Percentiles rank a stretch among this genome's conserved stretches.
Evolutionary conservation across 495 filamentous ascomycete genomes (phyloP).

Genomic region (Bathelium albidoporum): DNA sequence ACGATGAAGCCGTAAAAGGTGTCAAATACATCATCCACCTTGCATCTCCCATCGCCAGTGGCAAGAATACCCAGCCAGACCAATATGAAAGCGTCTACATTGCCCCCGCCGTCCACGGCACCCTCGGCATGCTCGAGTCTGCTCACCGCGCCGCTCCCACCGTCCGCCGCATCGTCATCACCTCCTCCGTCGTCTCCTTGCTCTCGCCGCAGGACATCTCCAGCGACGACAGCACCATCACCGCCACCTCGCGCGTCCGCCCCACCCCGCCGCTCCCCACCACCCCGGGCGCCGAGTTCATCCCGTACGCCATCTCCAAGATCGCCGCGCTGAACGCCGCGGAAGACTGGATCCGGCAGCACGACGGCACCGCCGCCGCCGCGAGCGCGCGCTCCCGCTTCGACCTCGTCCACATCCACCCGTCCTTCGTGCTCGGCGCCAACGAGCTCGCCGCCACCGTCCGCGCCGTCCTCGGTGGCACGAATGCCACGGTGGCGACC

Average conservation of each 20-base stretch:
- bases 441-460: slow-evolving; percentile 33
- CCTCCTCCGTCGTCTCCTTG: slow-evolving; percentile 33
- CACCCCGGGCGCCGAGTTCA: slow-evolving; percentile 12
- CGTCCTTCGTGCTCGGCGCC: slow-evolving; percentile 35
- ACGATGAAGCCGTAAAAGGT: slow-evolving; percentile 37
- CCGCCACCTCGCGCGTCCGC: neutral
- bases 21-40: slow-evolving; percentile 43
- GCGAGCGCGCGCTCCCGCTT: slow-evolving; percentile 33
- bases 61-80: slow-evolving; percentile 9
- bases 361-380: no score
- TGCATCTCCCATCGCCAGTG: slow-evolving; percentile 35
- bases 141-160: slow-evolving; percentile 26
- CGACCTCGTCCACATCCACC: slow-evolving; percentile 39
- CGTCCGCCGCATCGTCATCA: slow-evolving; percentile 36
- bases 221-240: neutral
- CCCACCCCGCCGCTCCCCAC: slow-evolving; percentile 6
- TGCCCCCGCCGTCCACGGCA: slow-evolving; percentile 31
- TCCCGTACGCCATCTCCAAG: slow-evolving; percentile 31
- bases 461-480: slow-evolving; percentile 19
- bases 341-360: slow-evolving; percentile 36
- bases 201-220: slow-evolving; percentile 15
- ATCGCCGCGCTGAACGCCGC: slow-evolving; percentile 31
- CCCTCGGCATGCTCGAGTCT: slow-evolving; percentile 32
- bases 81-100: slow-evolving; percentile 23
- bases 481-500: slow-evolving; percentile 6